Conservation (phyloP, 768 basidiomycete species). For the Lactarius hengduanensis region DNA sequence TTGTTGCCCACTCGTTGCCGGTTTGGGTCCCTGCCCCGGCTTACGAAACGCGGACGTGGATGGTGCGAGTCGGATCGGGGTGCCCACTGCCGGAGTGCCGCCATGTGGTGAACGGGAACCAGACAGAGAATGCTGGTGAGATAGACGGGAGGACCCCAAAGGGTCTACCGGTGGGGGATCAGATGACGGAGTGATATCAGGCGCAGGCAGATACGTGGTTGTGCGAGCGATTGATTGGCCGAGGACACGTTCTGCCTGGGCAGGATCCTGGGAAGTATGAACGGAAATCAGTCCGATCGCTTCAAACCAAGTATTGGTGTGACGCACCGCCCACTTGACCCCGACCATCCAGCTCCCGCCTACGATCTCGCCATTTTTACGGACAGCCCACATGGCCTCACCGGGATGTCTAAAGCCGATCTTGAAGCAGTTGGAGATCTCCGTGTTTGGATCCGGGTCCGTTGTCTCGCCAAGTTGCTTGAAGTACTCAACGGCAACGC, state of each 20-base stretch:
- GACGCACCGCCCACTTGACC: constrained; percentile 78
- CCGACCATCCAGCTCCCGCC: constrained; percentile 81
- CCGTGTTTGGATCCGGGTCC: constrained; percentile 62
- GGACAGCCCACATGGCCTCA: constrained; percentile 74
- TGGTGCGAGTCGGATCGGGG: constrained; percentile 70
- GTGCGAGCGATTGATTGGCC: constrained; percentile 36
- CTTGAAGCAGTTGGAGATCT: constrained; percentile 78
- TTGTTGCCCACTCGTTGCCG: constrained; percentile 20
- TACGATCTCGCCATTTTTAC: constrained; percentile 81
- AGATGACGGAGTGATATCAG: constrained; percentile 26
- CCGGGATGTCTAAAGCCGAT: constrained; percentile 70
- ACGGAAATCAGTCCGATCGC: not conserved
- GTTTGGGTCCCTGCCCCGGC: constrained; percentile 34
- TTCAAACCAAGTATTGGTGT: constrained; percentile 12
- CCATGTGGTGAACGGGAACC: constrained; percentile 43
- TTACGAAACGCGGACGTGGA: constrained; percentile 71
- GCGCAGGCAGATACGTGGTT: constrained; percentile 23
- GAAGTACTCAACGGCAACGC: constrained; percentile 70
- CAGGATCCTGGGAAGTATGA: constrained; percentile 49
- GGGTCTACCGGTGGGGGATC: constrained; percentile 28
- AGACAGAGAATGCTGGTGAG: constrained; percentile 34
- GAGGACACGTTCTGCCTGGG: constrained; percentile 54
- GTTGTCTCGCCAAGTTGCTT: constrained; percentile 68
- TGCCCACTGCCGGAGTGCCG: constrained; percentile 53
- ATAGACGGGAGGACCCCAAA: constrained; percentile 32